Conservation (phyloP, 768 basidiomycete genomes). For the Infundibulicybe gibba region DNA sequence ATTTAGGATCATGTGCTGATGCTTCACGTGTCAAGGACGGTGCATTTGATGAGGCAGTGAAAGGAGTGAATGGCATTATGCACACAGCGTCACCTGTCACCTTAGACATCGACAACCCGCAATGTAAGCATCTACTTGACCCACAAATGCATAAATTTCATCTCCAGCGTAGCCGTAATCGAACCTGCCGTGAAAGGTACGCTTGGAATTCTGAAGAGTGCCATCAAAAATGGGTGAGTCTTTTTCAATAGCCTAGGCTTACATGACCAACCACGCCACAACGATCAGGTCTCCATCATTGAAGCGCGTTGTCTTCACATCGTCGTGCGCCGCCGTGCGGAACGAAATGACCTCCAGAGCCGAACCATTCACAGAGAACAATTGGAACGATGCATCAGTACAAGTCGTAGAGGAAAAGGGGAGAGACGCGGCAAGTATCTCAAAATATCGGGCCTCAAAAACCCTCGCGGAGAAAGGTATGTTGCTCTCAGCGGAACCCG, state of each 20-base stretch:
- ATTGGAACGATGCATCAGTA: slow-evolving; percentile 59
- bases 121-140: slow-evolving; percentile 14
- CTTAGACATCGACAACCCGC: slow-evolving; percentile 38
- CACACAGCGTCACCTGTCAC: slow-evolving; percentile 69
- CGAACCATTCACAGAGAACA: slow-evolving; percentile 36
- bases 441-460: slow-evolving; percentile 58
- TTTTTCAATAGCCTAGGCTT: too few relatives aligned
- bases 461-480: slow-evolving; percentile 53
- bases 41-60: slow-evolving; percentile 78
- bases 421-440: slow-evolving; percentile 28
- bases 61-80: slow-evolving; percentile 67
- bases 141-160: not conserved
- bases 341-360: slow-evolving; percentile 26
- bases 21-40: slow-evolving; percentile 36
- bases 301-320: slow-evolving; percentile 68
- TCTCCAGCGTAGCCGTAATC: slow-evolving; percentile 44
- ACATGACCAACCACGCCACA: too few relatives aligned
- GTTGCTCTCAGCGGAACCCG: not conserved
- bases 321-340: slow-evolving; percentile 52
- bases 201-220: slow-evolving; percentile 50
- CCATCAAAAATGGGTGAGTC: slow-evolving; percentile 47
- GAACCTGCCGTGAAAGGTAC: slow-evolving; percentile 71
- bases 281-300: slow-evolving; percentile 22
- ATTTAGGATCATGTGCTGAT: not conserved
- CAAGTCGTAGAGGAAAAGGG: slow-evolving; percentile 47